Percentiles rank a stretch among this genome's conserved stretches.
These are phyloP conservation scores for Macrophomina pseudophaseolina DNA, from an alignment of 2,329 filamentous ascomycete species.

Conservation along the genomic window DNA sequence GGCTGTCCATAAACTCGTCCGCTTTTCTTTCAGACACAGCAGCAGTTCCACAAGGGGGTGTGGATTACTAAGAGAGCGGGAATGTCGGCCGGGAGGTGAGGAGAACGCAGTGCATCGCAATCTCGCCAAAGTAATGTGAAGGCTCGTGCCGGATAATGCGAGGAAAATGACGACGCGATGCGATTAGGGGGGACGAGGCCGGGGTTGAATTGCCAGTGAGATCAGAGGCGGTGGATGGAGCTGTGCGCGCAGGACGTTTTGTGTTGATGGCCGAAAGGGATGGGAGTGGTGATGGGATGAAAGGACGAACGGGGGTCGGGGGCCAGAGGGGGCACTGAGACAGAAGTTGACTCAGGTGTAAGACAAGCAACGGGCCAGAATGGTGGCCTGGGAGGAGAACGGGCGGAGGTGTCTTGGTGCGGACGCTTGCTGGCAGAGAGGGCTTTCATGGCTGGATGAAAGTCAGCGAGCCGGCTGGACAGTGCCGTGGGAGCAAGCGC, in stretches of 20 bases:
- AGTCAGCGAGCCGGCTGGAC: background rate
- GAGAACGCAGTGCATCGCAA: constrained; percentile 14
- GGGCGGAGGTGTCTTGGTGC: background rate
- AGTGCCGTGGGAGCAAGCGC: no score
- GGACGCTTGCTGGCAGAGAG: background rate
- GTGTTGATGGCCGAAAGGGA: constrained; percentile 1
- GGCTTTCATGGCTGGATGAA: no score
- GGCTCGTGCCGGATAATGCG: background rate
- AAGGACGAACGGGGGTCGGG: background rate
- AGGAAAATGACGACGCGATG: background rate
- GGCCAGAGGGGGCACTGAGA: background rate
- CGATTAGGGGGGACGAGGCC: no score
- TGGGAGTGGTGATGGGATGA: background rate
- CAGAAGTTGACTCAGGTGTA: constrained; percentile 9
- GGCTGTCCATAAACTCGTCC: background rate
- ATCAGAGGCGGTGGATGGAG: background rate
- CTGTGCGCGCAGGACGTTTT: constrained; percentile 5
- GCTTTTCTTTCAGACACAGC: background rate
- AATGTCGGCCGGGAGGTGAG: background rate
- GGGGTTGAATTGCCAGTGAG: background rate
- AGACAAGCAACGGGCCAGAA: background rate
- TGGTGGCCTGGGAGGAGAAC: background rate
- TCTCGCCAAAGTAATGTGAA: background rate
- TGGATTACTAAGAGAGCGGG: background rate
- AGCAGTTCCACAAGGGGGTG: background rate